These are phyloP conservation scores for Chlorella sp. DNA, from an alignment of 139 green algal species.

Conservation along the genomic window DNA sequence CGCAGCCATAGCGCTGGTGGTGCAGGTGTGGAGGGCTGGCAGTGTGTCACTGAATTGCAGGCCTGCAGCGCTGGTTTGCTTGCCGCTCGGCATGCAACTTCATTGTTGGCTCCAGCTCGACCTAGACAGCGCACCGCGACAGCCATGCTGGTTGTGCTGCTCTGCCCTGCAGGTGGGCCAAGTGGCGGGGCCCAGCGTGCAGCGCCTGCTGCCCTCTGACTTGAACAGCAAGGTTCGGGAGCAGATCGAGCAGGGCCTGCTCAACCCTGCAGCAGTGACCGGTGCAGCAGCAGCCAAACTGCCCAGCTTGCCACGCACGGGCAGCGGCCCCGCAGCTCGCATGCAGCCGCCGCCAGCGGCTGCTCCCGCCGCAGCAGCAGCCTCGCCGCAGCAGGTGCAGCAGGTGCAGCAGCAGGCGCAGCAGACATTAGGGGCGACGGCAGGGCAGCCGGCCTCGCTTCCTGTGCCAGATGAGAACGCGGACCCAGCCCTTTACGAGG, in stretches of 20 bases:
- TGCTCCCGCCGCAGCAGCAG: not conserved
- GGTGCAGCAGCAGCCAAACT: not conserved
- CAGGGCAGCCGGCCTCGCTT: not conserved
- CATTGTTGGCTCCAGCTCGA: no score
- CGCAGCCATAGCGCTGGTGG: constrained; percentile 67
- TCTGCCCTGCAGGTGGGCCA: constrained; percentile 52
- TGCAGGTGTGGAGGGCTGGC: no score
- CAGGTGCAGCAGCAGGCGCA: not conserved
- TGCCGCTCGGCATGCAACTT: no score
- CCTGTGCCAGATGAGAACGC: not conserved
- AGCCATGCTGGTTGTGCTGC: no score
- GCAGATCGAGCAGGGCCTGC: constrained; percentile 73
- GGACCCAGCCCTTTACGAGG: constrained; percentile 64
- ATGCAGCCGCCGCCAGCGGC: not conserved
- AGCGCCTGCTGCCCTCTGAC: constrained; percentile 72
- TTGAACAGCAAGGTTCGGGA: constrained; percentile 89
- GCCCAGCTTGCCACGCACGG: not conserved
- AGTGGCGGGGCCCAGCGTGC: constrained; percentile 65
- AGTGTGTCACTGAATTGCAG: no score
- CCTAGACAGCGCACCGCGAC: no score
- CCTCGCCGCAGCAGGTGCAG: not conserved
- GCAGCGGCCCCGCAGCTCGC: not conserved
- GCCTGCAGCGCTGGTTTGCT: no score
- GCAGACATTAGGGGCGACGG: not conserved
- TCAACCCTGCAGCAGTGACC: constrained; percentile 3